Evolutionary conservation across 805 yeast species (phyloP).

Genomic region (Barnettozyma vustinii): DNA sequence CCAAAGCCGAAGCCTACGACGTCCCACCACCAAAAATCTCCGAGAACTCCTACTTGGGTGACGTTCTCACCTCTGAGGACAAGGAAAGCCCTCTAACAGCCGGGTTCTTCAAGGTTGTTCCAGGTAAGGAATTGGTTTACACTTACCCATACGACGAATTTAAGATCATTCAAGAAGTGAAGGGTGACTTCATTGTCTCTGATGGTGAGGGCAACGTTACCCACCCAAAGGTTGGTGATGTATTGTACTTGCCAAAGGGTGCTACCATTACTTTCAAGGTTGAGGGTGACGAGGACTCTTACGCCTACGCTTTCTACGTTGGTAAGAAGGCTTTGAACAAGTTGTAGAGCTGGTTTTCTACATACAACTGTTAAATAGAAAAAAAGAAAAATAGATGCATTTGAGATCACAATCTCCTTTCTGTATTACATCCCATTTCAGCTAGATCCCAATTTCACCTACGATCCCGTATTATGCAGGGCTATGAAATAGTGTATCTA

Average conservation of each 20-base stretch:
- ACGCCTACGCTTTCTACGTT: conserved; percentile 26
- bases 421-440: too few relatives aligned
- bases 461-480: neutral
- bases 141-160: conserved; percentile 59
- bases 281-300: conserved; percentile 59
- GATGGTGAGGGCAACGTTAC: conserved; percentile 62
- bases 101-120: conserved; percentile 67
- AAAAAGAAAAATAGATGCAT: neutral
- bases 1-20: conserved; percentile 48
- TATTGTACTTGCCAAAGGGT: conserved; percentile 63
- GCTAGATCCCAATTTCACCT: too few relatives aligned
- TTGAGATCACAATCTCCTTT: too few relatives aligned
- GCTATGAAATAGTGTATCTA: neutral
- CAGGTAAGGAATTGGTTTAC: conserved; percentile 64
- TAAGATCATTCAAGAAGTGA: conserved; percentile 63
- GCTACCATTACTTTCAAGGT: conserved; percentile 58
- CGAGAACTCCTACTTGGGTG: conserved; percentile 63
- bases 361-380: neutral
- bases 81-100: conserved; percentile 48
- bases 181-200: conserved; percentile 54
- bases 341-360: conserved; percentile 5
- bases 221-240: conserved; percentile 58
- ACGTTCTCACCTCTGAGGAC: conserved; percentile 53
- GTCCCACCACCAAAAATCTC: conserved; percentile 58
- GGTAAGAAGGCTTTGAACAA: conserved; percentile 21